A percentile compares a stretch with the other conserved stretches of the same genome.
Evolutionary conservation across 164 flowering plant species (phyloP).

Genomic region (Echeveria elegans): DNA sequence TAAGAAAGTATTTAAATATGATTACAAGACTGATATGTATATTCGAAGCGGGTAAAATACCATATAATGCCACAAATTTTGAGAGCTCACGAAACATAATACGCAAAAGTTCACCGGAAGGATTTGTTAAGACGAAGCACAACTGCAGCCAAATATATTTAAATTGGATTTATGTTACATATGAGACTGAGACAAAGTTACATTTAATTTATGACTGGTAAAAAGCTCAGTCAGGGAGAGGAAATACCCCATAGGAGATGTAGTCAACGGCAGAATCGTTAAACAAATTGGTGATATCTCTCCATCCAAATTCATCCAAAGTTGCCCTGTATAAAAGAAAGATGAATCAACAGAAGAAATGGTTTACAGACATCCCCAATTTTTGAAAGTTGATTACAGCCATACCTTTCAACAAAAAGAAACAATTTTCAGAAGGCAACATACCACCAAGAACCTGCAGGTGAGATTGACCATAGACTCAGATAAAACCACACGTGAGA

Average conservation of each 20-base stretch:
- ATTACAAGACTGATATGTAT: background rate
- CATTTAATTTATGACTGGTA: background rate
- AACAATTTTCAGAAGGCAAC: constrained; percentile 24
- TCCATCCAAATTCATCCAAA: constrained; percentile 93
- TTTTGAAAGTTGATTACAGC: background rate
- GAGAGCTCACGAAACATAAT: constrained; percentile 49
- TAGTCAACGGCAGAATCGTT: constrained; percentile 59
- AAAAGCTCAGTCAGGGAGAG: constrained; percentile 8
- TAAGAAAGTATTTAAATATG: constrained; percentile 12
- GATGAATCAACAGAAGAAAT: constrained; percentile 1
- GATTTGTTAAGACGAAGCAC: constrained; percentile 38
- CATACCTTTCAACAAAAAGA: constrained; percentile 60
- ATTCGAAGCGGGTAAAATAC: background rate
- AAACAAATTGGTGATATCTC: constrained; percentile 76
- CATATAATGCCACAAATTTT: background rate
- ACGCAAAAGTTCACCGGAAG: constrained; percentile 64
- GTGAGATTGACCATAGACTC: background rate
- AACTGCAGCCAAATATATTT: constrained; percentile 32
- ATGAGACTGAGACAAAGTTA: background rate
- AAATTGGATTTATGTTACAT: background rate
- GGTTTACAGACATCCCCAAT: background rate
- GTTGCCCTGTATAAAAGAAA: constrained; percentile 44
- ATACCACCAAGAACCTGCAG: constrained; percentile 50
- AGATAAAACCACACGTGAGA: constrained; percentile 31
- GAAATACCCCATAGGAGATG: constrained; percentile 41